A percentile compares a stretch with the other conserved stretches of the same genome.
phyloP scores from a whole-genome alignment of 257 asterid genomes.

The Nicotiana attenuata region DNA sequence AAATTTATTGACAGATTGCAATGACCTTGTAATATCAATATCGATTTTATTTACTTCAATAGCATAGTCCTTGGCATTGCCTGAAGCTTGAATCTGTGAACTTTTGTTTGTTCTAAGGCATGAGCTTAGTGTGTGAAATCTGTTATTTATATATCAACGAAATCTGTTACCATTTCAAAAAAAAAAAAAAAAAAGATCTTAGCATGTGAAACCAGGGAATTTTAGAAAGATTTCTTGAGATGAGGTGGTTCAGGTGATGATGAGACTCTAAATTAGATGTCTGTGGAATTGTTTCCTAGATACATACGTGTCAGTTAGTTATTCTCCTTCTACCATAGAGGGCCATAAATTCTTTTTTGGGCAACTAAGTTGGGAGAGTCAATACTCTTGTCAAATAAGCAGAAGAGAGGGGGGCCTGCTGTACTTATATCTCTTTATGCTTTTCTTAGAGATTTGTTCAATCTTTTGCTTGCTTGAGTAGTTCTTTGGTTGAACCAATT shows the following conservation, averaged over 20 bases:
- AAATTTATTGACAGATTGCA: too few relatives aligned
- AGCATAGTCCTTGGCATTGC: not conserved
- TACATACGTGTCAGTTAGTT: not conserved
- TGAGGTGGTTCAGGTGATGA: not conserved
- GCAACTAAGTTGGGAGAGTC: not conserved
- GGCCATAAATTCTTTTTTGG: not conserved
- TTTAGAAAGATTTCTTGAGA: not conserved
- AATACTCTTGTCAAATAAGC: not conserved
- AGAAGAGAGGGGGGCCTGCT: not conserved
- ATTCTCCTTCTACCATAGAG: not conserved
- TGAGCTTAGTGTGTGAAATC: too few relatives aligned
- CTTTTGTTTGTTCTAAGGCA: too few relatives aligned
- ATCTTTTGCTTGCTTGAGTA: not conserved
- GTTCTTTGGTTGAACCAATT: not conserved
- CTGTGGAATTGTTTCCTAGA: not conserved
- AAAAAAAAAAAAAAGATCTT: too few relatives aligned
- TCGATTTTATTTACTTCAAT: too few relatives aligned
- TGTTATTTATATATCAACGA: too few relatives aligned
- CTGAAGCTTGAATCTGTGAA: not conserved
- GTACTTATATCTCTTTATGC: not conserved
- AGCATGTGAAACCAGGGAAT: not conserved
- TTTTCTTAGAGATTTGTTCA: not conserved
- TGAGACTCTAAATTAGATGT: not conserved
- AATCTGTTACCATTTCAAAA: too few relatives aligned
- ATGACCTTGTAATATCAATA: too few relatives aligned